Percentiles rank a stretch among this genome's conserved stretches.
Evolutionary conservation across 345 rosid species (phyloP).

Genomic region (Dimocarpus longan): DNA sequence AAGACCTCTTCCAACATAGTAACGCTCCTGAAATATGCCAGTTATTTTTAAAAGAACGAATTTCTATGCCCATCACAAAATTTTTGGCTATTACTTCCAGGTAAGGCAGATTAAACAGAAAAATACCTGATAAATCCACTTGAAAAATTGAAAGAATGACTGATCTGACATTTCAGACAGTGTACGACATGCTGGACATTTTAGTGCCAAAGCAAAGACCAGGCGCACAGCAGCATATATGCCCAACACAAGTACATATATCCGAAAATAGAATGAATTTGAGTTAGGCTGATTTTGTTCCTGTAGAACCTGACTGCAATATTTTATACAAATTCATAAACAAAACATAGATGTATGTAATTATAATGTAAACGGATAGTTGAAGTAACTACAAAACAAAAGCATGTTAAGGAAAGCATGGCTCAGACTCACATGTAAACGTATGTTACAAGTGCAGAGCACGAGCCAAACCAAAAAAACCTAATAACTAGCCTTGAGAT

Average conservation of each 20-base stretch:
- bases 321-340: constrained; percentile 8
- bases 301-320: constrained; percentile 74
- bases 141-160: constrained; percentile 93
- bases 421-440: constrained; percentile 68
- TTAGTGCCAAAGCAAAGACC: constrained; percentile 62
- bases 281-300: constrained; percentile 61
- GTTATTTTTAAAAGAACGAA: constrained; percentile 14
- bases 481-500: constrained; percentile 86
- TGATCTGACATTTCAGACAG: constrained; percentile 92
- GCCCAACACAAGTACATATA: constrained; percentile 89
- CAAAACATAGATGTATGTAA: background rate
- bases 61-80: constrained; percentile 16
- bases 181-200: constrained; percentile 82
- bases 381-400: background rate
- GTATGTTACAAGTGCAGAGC: constrained; percentile 70
- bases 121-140: constrained; percentile 96
- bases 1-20: constrained; percentile 97
- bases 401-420: constrained; percentile 7
- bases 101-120: constrained; percentile 20
- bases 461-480: constrained; percentile 84
- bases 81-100: constrained; percentile 13
- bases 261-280: constrained; percentile 72
- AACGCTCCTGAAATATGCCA: constrained; percentile 75
- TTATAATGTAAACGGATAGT: background rate
- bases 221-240: constrained; percentile 80